Conservation (phyloP, 2,329 filamentous ascomycete genomes). For the Lojkania enalia region DNA sequence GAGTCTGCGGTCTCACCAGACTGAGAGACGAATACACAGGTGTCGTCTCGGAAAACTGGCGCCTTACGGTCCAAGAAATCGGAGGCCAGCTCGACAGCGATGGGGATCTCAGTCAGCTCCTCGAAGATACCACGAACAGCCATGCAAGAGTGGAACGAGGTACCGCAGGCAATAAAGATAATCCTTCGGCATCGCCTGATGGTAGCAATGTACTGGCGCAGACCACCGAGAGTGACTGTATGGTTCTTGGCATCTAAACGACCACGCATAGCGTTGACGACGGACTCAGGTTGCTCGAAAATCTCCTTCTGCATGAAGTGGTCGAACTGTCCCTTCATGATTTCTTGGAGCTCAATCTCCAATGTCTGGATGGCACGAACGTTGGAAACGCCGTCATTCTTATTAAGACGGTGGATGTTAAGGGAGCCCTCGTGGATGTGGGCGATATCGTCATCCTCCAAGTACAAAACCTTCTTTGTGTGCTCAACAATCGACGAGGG, state of each 20-base stretch:
- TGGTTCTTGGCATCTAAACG: conserved; percentile 93
- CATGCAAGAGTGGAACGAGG: conserved; percentile 99
- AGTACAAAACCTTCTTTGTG: conserved; percentile 99
- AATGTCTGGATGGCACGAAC: conserved; percentile 98
- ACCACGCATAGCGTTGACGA: conserved; percentile 99
- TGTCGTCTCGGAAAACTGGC: conserved; percentile 98
- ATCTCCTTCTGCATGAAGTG: conserved; percentile 99
- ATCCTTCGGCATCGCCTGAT: conserved; percentile 96
- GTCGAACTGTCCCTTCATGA: conserved; percentile 99
- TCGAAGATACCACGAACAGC: conserved; percentile 97
- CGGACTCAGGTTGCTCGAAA: conserved; percentile 98
- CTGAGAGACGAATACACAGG: conserved; percentile 97
- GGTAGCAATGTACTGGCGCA: conserved; percentile 93
- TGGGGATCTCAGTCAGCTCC: conserved; percentile 96
- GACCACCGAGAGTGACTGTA: conserved; percentile 90
- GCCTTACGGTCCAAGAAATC: conserved; percentile 97
- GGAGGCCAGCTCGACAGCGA: conserved; percentile 93
- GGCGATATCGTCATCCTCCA: conserved; percentile 99
- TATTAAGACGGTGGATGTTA: conserved; percentile 97
- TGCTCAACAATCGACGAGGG: conserved; percentile 98
- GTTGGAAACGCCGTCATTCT: conserved; percentile 95
- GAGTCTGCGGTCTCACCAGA: conserved; percentile 99
- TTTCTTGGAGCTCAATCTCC: conserved; percentile 98
- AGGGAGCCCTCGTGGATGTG: conserved; percentile 99
- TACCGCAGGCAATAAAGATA: conserved; percentile 99